Conservation (phyloP, 129 eudicot species). For the Flaveria linearis region DNA sequence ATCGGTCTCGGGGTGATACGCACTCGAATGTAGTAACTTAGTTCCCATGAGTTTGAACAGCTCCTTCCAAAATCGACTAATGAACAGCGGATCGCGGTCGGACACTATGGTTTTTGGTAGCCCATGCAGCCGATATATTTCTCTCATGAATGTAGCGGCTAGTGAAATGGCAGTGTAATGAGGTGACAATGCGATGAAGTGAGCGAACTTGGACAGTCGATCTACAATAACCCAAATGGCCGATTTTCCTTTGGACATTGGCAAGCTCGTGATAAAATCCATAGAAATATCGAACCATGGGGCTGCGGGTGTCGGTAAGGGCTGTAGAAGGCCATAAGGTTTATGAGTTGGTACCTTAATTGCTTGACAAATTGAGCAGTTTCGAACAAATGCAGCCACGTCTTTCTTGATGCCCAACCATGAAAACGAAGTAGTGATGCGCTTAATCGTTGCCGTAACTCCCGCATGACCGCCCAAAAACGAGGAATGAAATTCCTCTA, state of each 20-base stretch:
- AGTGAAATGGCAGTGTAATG: neutral
- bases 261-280: neutral
- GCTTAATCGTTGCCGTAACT: neutral
- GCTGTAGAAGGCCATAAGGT: neutral
- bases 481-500: neutral
- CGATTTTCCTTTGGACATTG: neutral
- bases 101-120: no score
- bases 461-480: neutral
- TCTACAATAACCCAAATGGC: neutral
- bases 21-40: no score
- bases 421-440: neutral
- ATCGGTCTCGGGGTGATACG: no score
- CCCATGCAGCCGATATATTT: no score
- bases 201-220: neutral
- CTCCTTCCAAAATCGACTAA: no score
- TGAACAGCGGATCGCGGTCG: neutral
- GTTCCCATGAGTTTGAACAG: no score
- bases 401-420: neutral
- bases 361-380: neutral
- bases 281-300: neutral
- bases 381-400: neutral
- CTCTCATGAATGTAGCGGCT: neutral
- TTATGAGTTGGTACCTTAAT: neutral
- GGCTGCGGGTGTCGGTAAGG: neutral
- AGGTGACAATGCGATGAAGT: neutral